Conservation (phyloP, 805 yeast genomes). For the Ogataea angusta region DNA sequence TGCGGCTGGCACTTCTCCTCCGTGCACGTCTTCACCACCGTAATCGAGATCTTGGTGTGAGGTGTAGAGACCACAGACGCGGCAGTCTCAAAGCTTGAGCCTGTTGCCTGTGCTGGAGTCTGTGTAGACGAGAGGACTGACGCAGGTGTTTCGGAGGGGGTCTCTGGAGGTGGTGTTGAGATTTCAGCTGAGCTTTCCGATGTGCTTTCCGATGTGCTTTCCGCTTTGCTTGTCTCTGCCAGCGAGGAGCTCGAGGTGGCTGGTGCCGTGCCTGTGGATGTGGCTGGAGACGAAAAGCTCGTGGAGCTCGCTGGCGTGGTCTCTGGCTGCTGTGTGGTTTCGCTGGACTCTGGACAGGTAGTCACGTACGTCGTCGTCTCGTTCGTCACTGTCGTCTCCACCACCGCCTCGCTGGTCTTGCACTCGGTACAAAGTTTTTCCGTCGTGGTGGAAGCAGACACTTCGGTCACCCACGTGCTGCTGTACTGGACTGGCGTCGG, state of each 20-base stretch:
- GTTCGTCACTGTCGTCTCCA: not conserved
- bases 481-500: not conserved
- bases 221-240: not conserved
- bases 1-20: not conserved
- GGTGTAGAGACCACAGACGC: not conserved
- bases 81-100: not conserved
- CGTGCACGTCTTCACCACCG: not conserved
- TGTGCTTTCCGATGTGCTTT: not conserved
- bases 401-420: not conserved
- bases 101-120: not conserved
- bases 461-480: not conserved
- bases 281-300: not conserved
- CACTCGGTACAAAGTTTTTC: conserved; percentile 4
- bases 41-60: not conserved
- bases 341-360: conserved; percentile 3
- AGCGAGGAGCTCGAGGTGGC: not conserved
- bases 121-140: not conserved
- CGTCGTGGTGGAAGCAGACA: not conserved
- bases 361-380: conserved; percentile 1
- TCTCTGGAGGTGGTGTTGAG: not conserved
- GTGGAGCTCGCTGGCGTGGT: too few relatives aligned
- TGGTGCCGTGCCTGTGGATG: not conserved
- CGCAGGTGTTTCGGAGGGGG: not conserved
- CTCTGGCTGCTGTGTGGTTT: not conserved
- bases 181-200: not conserved